These are phyloP conservation scores for Groenewaldozyma tartarivorans DNA, from an alignment of 805 yeast species.

Conservation along the genomic window DNA sequence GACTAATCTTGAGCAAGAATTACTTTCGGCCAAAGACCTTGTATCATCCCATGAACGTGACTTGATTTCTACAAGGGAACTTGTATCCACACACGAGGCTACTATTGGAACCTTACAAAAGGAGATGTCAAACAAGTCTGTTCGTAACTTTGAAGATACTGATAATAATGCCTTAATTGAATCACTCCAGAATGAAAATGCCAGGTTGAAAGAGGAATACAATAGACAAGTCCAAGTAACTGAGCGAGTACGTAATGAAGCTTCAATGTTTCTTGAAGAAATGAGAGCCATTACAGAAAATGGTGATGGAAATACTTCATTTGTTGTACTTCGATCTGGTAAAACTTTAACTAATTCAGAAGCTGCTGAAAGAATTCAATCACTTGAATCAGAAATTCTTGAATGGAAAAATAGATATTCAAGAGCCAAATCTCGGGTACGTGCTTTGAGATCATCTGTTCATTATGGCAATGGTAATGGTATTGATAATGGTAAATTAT, in stretches of 20 bases:
- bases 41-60: conserved; percentile 2
- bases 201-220: conserved; percentile 16
- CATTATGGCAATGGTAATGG: conserved; percentile 14
- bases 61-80: conserved; percentile 2
- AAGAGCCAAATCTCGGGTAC: conserved; percentile 22
- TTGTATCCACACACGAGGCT: conserved; percentile 5
- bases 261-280: conserved; percentile 27
- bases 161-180: conserved; percentile 14
- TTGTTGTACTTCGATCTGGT: background rate
- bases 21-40: conserved; percentile 3
- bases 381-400: conserved; percentile 25
- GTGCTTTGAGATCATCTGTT: conserved; percentile 18
- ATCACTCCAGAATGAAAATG: conserved; percentile 16
- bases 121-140: background rate
- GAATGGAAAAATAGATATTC: conserved; percentile 28
- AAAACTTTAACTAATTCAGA: conserved; percentile 6
- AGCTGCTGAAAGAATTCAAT: conserved; percentile 18
- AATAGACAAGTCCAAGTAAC: conserved; percentile 22
- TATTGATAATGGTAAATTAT: conserved; percentile 8
- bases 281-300: conserved; percentile 29
- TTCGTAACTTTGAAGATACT: conserved; percentile 1
- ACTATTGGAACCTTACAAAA: background rate
- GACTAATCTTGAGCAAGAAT: conserved; percentile 2
- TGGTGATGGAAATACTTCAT: conserved; percentile 12
- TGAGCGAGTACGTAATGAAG: conserved; percentile 30